These are phyloP conservation scores for Wickerhamomyces pijperi DNA, from an alignment of 805 yeast species.

Conservation along the genomic window DNA sequence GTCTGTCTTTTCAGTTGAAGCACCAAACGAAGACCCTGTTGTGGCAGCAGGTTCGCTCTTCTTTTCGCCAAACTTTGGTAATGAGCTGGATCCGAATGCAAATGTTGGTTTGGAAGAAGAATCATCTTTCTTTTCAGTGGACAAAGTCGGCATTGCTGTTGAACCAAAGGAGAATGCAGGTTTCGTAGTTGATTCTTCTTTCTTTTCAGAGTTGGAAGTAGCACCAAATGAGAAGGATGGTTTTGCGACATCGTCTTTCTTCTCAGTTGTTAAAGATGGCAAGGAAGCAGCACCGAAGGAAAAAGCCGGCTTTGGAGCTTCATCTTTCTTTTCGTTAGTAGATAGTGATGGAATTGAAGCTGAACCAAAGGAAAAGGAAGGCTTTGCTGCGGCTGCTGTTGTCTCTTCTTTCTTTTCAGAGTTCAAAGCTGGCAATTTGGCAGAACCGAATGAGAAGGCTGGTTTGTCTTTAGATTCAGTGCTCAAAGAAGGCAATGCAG, in stretches of 20 bases:
- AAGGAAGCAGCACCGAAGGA: constrained; percentile 4
- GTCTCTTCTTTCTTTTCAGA: constrained; percentile 2
- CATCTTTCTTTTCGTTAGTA: constrained; percentile 1
- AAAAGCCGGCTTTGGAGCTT: constrained; percentile 10
- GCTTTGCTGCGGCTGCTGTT: constrained; percentile 4
- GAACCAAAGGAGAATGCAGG: constrained; percentile 3
- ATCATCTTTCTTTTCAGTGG: no score
- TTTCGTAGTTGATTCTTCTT: no score
- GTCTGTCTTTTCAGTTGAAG: no score
- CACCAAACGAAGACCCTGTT: background rate
- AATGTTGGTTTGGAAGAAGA: constrained; percentile 1
- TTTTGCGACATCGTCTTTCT: background rate
- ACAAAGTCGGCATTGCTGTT: no score
- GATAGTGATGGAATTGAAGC: no score
- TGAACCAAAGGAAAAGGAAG: constrained; percentile 11
- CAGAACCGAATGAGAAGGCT: constrained; percentile 4
- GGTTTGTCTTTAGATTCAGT: constrained; percentile 1
- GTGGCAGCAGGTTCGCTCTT: background rate
- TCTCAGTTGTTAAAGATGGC: background rate
- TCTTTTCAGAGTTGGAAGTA: background rate
- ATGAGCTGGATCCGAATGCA: background rate
- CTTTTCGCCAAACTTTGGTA: constrained; percentile 1
- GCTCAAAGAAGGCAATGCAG: background rate
- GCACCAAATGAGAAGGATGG: constrained; percentile 7
- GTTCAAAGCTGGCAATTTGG: constrained; percentile 1